Conservation (phyloP, 1,284 basidiomycete species). For the Pascua guehoae region DNA sequence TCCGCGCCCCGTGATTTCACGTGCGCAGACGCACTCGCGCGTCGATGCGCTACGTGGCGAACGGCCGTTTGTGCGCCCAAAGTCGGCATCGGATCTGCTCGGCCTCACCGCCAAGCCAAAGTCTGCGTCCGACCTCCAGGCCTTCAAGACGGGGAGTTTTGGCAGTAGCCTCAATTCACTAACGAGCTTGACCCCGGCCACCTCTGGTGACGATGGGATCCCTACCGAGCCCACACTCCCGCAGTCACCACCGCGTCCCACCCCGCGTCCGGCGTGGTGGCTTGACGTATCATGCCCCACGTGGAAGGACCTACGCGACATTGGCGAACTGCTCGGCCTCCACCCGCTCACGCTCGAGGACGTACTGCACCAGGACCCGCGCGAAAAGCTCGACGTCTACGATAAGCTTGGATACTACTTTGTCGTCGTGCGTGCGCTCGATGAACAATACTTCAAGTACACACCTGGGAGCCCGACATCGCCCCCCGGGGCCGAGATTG, state of each 20-base stretch:
- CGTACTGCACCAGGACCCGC: conserved; percentile 87
- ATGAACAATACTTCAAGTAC: conserved; percentile 60
- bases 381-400: conserved; percentile 89
- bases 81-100: conserved; percentile 44
- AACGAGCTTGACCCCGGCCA: background rate
- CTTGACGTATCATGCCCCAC: conserved; percentile 85
- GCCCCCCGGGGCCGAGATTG: conserved; percentile 1
- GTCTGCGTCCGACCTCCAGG: background rate
- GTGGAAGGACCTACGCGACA: conserved; percentile 81
- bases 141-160: too few relatives aligned
- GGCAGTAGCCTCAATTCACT: background rate
- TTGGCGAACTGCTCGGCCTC: conserved; percentile 64
- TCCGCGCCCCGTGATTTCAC: conserved; percentile 17
- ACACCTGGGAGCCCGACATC: conserved; percentile 42
- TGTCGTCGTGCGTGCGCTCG: conserved; percentile 80
- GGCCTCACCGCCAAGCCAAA: conserved; percentile 22
- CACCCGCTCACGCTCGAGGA: conserved; percentile 95
- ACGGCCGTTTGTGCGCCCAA: conserved; percentile 29
- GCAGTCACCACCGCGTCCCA: background rate
- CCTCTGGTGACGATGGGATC: background rate
- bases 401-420: conserved; percentile 90
- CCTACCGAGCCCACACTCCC: background rate
- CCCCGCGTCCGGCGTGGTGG: conserved; percentile 62
- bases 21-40: conserved; percentile 19
- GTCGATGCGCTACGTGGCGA: conserved; percentile 26